These are phyloP conservation scores for Macaranga tanarius DNA, from an alignment of 441 rosid genomes.

Conservation along the genomic window DNA sequence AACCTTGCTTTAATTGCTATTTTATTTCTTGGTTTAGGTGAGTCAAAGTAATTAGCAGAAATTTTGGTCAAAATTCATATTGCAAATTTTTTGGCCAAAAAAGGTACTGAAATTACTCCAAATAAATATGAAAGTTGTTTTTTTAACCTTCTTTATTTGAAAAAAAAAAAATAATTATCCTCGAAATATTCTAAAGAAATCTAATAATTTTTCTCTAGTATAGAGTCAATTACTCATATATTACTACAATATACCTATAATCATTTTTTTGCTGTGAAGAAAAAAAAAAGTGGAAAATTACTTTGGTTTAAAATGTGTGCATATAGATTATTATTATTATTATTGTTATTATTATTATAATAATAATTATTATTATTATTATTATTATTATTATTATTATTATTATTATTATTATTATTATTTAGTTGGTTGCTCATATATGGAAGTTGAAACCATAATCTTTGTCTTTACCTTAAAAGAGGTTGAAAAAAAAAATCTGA, in stretches of 20 bases:
- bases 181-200: too few relatives aligned
- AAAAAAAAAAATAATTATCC: not conserved
- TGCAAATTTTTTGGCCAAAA: not conserved
- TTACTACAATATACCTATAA: too few relatives aligned
- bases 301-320: too few relatives aligned
- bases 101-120: slow-evolving; percentile 9
- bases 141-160: not conserved
- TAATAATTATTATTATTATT: too few relatives aligned
- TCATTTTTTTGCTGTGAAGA: too few relatives aligned
- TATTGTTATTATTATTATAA: too few relatives aligned
- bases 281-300: too few relatives aligned
- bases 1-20: slow-evolving; percentile 3
- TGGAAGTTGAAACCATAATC: slow-evolving; percentile 12
- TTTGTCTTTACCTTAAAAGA: slow-evolving; percentile 12
- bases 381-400: too few relatives aligned
- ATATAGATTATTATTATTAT: too few relatives aligned
- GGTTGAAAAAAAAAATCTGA: not conserved
- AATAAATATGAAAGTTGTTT: not conserved
- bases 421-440: not conserved
- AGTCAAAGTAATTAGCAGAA: slow-evolving; percentile 6
- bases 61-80: slow-evolving; percentile 8
- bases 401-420: not conserved
- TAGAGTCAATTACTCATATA: not conserved
- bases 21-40: not conserved
- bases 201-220: not conserved